A percentile compares a stretch with the other conserved stretches of the same genome.
Evolutionary conservation across 768 basidiomycete species (phyloP).

Genomic region (Serendipita sp.): DNA sequence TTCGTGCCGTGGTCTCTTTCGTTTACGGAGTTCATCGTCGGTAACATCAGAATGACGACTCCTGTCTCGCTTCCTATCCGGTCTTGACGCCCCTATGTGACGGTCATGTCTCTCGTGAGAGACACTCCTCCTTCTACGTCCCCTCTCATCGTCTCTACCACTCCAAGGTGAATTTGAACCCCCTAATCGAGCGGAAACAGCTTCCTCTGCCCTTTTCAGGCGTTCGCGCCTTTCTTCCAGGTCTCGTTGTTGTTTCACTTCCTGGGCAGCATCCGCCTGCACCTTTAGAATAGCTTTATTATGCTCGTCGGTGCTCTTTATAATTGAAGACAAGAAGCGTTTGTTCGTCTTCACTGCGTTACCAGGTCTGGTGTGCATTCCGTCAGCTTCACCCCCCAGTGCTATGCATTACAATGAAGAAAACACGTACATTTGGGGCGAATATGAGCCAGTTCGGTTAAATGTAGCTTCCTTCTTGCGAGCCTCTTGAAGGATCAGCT

Average conservation of each 20-base stretch:
- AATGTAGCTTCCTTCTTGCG: constrained; percentile 74
- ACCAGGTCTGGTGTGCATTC: constrained; percentile 32
- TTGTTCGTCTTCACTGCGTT: constrained; percentile 56
- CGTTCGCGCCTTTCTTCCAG: constrained; percentile 19
- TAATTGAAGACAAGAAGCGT: constrained; percentile 40
- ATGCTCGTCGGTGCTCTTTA: constrained; percentile 89
- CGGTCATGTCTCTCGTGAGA: constrained; percentile 13
- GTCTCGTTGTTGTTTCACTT: constrained; percentile 14
- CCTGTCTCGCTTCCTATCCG: constrained; percentile 15
- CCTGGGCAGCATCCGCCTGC: constrained; percentile 20
- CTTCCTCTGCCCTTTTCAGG: constrained; percentile 57
- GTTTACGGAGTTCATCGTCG: constrained; percentile 7
- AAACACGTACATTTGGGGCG: not conserved
- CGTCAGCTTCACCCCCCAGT: not conserved
- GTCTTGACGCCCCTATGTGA: constrained; percentile 18
- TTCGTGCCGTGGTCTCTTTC: constrained; percentile 9
- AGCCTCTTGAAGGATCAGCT: constrained; percentile 82
- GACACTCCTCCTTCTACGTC: constrained; percentile 21
- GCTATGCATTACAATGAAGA: not conserved
- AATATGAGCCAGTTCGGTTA: not conserved
- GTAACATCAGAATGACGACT: not conserved
- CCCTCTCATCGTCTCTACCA: constrained; percentile 11
- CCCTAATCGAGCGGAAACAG: constrained; percentile 33
- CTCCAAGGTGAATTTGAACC: constrained; percentile 11
- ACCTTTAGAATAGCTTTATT: constrained; percentile 53